A percentile compares a stretch with the other conserved stretches of the same genome.
These are phyloP conservation scores for Globisporangium yorkense DNA, from an alignment of 352 stramenopile species.

Conservation along the genomic window DNA sequence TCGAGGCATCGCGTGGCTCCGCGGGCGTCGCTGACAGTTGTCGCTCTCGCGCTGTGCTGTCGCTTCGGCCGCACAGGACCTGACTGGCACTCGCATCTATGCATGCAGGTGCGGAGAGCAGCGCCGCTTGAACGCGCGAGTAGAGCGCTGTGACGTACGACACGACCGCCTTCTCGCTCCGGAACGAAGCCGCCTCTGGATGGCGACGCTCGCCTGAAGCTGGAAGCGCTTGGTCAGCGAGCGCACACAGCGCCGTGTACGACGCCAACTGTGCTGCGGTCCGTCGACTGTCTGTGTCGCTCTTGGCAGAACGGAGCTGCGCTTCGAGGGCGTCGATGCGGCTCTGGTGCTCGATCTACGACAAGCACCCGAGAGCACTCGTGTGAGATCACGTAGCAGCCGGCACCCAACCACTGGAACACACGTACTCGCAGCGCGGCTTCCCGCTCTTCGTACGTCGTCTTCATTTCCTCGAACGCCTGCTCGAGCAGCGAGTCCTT, in stretches of 20 bases:
- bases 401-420: background rate
- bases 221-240: constrained; percentile 20
- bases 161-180: constrained; percentile 19
- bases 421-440: constrained; percentile 31
- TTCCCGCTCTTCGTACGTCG: constrained; percentile 47
- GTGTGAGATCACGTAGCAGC: background rate
- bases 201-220: constrained; percentile 7
- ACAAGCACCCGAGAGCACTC: background rate
- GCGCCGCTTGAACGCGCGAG: constrained; percentile 19
- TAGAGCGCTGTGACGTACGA: constrained; percentile 36
- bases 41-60: background rate
- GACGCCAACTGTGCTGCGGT: constrained; percentile 15
- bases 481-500: constrained; percentile 37
- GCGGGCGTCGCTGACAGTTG: background rate
- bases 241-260: constrained; percentile 44
- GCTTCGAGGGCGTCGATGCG: constrained; percentile 30
- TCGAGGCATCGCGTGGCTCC: background rate
- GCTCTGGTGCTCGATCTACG: constrained; percentile 30
- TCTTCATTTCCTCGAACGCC: constrained; percentile 40
- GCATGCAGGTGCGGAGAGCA: too few species aligned
- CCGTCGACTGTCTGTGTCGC: background rate
- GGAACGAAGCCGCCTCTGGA: constrained; percentile 22
- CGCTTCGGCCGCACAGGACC: background rate
- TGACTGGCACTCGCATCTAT: background rate
- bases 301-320: constrained; percentile 15